Conservation (phyloP, 2,329 filamentous ascomycete genomes). For the Fusarium miscanthi region DNA sequence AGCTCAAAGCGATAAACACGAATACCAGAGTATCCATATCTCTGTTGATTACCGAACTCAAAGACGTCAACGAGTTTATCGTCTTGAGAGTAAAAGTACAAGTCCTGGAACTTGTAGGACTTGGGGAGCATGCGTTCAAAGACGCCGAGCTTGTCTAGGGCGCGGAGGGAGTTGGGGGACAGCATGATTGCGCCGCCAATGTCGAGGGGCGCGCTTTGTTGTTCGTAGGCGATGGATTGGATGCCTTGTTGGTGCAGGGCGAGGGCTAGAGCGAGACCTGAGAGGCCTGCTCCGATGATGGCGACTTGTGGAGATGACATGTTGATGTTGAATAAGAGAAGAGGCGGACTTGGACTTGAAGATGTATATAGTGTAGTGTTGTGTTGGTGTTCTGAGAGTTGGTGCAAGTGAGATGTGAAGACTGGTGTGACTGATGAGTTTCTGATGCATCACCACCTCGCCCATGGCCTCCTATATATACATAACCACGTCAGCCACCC, state of each 20-base stretch:
- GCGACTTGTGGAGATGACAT: slow-evolving; percentile 40
- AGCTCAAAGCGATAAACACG: slow-evolving; percentile 65
- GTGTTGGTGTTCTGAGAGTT: rapidly evolving
- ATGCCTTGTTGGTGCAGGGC: slow-evolving; percentile 64
- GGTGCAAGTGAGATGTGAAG: rapidly evolving
- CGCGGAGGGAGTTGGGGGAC: slow-evolving; percentile 66
- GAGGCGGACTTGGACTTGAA: rapidly evolving
- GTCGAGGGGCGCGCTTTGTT: slow-evolving; percentile 55
- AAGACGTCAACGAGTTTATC: slow-evolving; percentile 53
- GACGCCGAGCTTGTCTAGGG: slow-evolving; percentile 62
- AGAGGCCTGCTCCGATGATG: slow-evolving; percentile 53
- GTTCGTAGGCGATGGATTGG: slow-evolving; percentile 62
- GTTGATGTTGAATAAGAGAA: rapidly evolving
- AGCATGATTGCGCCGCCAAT: slow-evolving; percentile 68
- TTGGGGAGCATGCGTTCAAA: slow-evolving; percentile 57
- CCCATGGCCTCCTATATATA: slow-evolving; percentile 15
- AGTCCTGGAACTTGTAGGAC: slow-evolving; percentile 62
- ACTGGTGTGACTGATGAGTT: neutral
- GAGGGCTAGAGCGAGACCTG: slow-evolving; percentile 66
- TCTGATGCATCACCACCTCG: neutral
- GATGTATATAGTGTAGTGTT: no score
- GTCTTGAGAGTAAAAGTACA: slow-evolving; percentile 57
- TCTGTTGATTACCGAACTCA: slow-evolving; percentile 59
- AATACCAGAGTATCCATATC: slow-evolving; percentile 64
- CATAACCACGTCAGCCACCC: neutral